Evolutionary conservation across 139 green algal species (phyloP), one percentile per base, ranked within the genome.

Genomic region (Desmodesmus armatus): DNA sequence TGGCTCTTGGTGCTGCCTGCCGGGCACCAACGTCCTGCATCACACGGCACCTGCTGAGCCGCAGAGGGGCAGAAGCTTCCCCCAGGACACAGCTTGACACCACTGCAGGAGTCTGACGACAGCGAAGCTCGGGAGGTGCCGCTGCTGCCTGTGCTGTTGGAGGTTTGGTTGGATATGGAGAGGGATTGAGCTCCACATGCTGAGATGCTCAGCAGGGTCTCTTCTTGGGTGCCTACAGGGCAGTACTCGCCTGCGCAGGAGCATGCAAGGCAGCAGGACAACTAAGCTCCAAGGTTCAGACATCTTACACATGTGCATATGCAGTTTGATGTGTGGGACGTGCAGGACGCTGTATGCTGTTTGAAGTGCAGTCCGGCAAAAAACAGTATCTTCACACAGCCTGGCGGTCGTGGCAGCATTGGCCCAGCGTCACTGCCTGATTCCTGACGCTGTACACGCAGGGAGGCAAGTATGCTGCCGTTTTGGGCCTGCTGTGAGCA

Each of bases 51-150:
- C 17, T 51, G 35, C n/a, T 19, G 27, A 25, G 35, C 17, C 2
- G 75, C 51, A 40, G 51, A 29, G 19, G 75, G 75, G 51, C 75
- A 82, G 53, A 55, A 69, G 35, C 35, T 51, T 23, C 75, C 75
- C 27, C 17, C 75, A 41, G 75, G 75, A 66, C 75, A 82, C 2
- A 53, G 33, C 35, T 71, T 49, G 53, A 55, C 70, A 31, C 75
- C 67, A 4, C 37, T 49, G 67, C 67, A 75, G 0, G 13, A 6
- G 3, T 55, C 35, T n/a, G 58, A 11, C 21, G 25, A 19, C 60
- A 25, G 37, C 25, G 13, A 0, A 47, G 37, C 25, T 1, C 49
- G 31, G 31, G 31, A 43, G 51, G n/a, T 82, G 33, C 49, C 17
- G 31, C 49, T 69, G 49, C 27, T 49, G 49, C 31, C 41, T 31